Evolutionary conservation across 768 basidiomycete species (phyloP).

Genomic region (Psilocybe azurescens): DNA sequence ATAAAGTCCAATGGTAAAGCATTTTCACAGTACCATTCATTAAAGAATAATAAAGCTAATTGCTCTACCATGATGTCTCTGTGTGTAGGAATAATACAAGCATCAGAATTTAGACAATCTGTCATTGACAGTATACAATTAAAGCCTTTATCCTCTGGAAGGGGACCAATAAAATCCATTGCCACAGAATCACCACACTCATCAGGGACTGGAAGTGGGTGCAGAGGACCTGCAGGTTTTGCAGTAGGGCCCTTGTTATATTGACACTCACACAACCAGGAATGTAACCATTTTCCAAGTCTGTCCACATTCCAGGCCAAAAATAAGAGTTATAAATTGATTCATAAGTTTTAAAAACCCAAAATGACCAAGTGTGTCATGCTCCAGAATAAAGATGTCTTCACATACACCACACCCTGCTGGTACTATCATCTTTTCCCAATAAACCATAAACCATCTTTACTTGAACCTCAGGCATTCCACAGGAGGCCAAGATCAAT

Average conservation of each 20-base stretch:
- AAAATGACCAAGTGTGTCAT: slow-evolving; percentile 38
- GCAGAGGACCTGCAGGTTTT: slow-evolving; percentile 32
- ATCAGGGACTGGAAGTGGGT: slow-evolving; percentile 32
- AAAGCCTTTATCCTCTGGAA: slow-evolving; percentile 35
- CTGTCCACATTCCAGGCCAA: slow-evolving; percentile 38
- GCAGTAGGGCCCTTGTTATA: slow-evolving; percentile 36
- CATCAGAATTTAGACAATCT: slow-evolving; percentile 18
- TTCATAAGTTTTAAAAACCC: slow-evolving; percentile 36
- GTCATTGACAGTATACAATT: slow-evolving; percentile 27
- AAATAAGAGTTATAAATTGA: slow-evolving; percentile 29
- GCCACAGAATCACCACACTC: slow-evolving; percentile 25
- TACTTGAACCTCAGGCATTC: too few relatives aligned
- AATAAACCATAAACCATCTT: too few relatives aligned
- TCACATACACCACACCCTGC: too few relatives aligned
- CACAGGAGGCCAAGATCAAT: too few relatives aligned
- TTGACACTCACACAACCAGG: slow-evolving; percentile 37
- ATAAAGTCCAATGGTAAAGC: slow-evolving; percentile 35
- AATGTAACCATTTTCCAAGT: slow-evolving; percentile 37
- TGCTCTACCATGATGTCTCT: slow-evolving; percentile 16
- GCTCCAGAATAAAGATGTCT: slow-evolving; percentile 30
- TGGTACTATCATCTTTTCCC: too few relatives aligned
- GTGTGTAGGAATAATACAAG: slow-evolving; percentile 7
- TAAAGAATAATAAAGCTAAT: slow-evolving; percentile 30
- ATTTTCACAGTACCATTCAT: slow-evolving; percentile 35
- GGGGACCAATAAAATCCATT: slow-evolving; percentile 41